Evolutionary conservation across 495 filamentous ascomycete genomes (phyloP).

Genomic region (Neurospora cerealis): DNA sequence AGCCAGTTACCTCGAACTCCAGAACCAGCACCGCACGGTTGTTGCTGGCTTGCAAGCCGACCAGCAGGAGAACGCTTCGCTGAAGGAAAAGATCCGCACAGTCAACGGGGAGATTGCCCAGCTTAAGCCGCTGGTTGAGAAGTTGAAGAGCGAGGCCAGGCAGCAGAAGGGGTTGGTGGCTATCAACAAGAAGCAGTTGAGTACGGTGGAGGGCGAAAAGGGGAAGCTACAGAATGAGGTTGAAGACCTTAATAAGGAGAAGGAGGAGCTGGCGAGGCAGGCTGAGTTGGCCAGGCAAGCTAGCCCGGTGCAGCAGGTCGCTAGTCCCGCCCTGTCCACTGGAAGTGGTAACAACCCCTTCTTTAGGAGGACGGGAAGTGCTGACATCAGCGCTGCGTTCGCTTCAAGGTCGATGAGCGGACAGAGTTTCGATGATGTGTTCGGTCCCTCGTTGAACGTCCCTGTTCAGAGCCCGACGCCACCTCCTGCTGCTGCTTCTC

Average conservation of each 20-base stretch:
- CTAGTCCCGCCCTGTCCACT: conserved; percentile 64
- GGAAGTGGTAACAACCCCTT: conserved; percentile 82
- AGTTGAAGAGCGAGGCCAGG: conserved; percentile 75
- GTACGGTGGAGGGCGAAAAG: conserved; percentile 75
- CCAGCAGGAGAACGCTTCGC: conserved; percentile 71
- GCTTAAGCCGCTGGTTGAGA: conserved; percentile 81
- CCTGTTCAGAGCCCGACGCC: conserved; percentile 28
- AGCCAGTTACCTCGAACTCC: conserved; percentile 70
- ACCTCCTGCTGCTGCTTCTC: conserved; percentile 38
- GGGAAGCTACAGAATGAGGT: conserved; percentile 76
- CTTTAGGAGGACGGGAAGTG: conserved; percentile 65
- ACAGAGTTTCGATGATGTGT: conserved; percentile 79
- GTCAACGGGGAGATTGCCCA: conserved; percentile 72
- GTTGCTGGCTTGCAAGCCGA: conserved; percentile 68
- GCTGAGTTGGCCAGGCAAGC: conserved; percentile 24
- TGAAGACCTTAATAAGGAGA: conserved; percentile 54
- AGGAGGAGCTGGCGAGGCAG: conserved; percentile 41
- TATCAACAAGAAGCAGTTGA: conserved; percentile 95
- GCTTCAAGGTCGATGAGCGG: conserved; percentile 40
- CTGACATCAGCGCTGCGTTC: conserved; percentile 52
- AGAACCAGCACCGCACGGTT: conserved; percentile 72
- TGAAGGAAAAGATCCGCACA: conserved; percentile 80
- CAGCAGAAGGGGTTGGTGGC: conserved; percentile 93
- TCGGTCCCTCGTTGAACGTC: conserved; percentile 56
- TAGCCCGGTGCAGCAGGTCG: conserved; percentile 29